Conservation (phyloP, 2,329 filamentous ascomycete genomes). For the Didymella arachidicola region DNA sequence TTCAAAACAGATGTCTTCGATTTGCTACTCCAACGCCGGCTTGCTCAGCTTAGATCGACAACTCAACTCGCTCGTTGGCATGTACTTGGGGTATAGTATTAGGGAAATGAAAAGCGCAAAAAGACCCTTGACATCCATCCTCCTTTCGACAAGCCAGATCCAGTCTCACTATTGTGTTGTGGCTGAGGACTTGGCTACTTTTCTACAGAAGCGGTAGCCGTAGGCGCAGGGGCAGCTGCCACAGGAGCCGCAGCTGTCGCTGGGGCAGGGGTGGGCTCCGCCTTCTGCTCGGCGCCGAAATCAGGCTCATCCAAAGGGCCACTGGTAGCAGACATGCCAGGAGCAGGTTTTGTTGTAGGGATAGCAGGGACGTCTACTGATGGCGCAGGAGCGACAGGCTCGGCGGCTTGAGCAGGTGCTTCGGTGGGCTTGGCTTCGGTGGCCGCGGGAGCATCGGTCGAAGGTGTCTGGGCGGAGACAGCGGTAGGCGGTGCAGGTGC, state of each 20-base stretch:
- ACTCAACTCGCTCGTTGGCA: slow-evolving; percentile 26
- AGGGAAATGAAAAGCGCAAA: slow-evolving; percentile 30
- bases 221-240: slow-evolving; percentile 24
- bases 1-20: background rate
- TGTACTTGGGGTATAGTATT: slow-evolving; percentile 47
- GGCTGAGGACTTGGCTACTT: background rate
- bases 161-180: background rate
- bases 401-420: slow-evolving; percentile 11
- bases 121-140: slow-evolving; percentile 7
- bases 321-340: slow-evolving; percentile 52
- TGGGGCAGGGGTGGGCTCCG: slow-evolving; percentile 26
- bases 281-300: slow-evolving; percentile 37
- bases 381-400: slow-evolving; percentile 20
- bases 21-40: slow-evolving; percentile 12
- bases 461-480: slow-evolving; percentile 33
- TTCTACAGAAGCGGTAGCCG: slow-evolving; percentile 22
- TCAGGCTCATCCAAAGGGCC: slow-evolving; percentile 48
- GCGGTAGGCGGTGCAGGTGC: slow-evolving; percentile 43
- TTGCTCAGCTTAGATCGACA: slow-evolving; percentile 1
- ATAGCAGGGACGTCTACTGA: slow-evolving; percentile 20
- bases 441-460: slow-evolving; percentile 27
- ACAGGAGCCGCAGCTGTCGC: slow-evolving; percentile 21
- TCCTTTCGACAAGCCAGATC: background rate
- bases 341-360: slow-evolving; percentile 40
- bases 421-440: slow-evolving; percentile 31